Evolutionary conservation across 345 rosid species (phyloP).

Genomic region (Bruguiera gymnorhiza): DNA sequence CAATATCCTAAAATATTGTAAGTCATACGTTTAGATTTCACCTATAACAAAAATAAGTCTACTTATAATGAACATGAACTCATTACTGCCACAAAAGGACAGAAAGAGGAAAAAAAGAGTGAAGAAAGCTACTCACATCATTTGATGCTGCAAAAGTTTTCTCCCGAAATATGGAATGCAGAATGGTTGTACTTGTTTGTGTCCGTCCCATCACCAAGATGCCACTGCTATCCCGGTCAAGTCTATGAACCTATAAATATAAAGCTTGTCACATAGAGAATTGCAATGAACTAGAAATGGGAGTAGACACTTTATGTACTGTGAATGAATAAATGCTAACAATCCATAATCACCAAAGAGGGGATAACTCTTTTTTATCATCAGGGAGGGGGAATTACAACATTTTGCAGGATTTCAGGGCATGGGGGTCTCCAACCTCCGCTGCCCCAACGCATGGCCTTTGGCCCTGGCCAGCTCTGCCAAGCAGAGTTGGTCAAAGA

Average conservation of each 20-base stretch:
- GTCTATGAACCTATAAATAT: constrained; percentile 74
- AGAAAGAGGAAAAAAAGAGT: not conserved
- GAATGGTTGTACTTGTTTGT: constrained; percentile 60
- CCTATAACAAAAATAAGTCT: constrained; percentile 6
- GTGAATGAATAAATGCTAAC: too few species aligned
- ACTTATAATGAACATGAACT: constrained; percentile 2
- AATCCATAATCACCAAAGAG: too few species aligned
- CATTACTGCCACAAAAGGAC: constrained; percentile 5
- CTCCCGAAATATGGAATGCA: constrained; percentile 86
- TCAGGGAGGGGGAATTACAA: too few species aligned
- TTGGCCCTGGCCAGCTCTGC: too few species aligned
- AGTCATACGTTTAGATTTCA: not conserved
- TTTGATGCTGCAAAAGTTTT: constrained; percentile 73
- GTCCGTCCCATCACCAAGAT: constrained; percentile 95
- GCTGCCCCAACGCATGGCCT: too few species aligned
- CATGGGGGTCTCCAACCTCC: too few species aligned
- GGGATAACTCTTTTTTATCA: too few species aligned
- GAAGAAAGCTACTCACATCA: constrained; percentile 34
- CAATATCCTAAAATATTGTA: constrained; percentile 41
- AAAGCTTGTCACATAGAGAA: not conserved
- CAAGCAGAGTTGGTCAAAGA: too few species aligned
- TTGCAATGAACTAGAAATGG: not conserved
- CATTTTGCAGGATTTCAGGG: too few species aligned
- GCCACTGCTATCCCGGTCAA: constrained; percentile 92
- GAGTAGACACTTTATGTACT: not conserved